phyloP scores from a whole-genome alignment of 257 asterid species.

The Capsicum rhomboideum region DNA sequence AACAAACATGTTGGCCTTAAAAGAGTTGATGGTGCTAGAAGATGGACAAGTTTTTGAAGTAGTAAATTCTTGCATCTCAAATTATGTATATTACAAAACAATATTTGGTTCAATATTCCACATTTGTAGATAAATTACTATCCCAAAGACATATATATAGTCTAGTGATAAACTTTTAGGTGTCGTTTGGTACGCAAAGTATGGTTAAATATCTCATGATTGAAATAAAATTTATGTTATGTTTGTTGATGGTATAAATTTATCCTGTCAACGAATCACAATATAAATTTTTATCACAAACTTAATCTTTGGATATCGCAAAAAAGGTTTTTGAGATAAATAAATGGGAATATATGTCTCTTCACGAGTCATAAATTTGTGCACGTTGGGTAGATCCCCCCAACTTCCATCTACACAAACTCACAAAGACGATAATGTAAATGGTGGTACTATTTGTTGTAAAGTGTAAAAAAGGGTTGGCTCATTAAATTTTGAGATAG shows the following conservation, averaged over 20 bases:
- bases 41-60: too few species aligned
- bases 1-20: neutral
- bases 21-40: neutral
- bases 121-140: neutral
- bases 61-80: too few species aligned
- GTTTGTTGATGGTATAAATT: too few species aligned
- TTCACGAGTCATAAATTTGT: neutral
- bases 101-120: neutral
- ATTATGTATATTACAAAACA: too few species aligned
- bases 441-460: neutral
- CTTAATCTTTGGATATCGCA: too few species aligned
- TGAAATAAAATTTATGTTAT: too few species aligned
- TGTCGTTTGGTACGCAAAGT: too few species aligned
- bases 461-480: neutral
- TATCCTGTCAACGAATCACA: too few species aligned
- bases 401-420: slow-evolving; percentile 1
- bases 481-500: neutral
- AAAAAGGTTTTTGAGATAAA: too few species aligned
- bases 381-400: neutral
- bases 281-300: too few species aligned
- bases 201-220: too few species aligned
- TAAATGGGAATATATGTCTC: neutral
- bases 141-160: neutral
- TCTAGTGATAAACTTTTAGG: too few species aligned
- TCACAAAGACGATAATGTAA: neutral